Evolutionary conservation across 2,329 filamentous ascomycete genomes (phyloP).

Genomic region (Pestalotiopsis sp.): DNA sequence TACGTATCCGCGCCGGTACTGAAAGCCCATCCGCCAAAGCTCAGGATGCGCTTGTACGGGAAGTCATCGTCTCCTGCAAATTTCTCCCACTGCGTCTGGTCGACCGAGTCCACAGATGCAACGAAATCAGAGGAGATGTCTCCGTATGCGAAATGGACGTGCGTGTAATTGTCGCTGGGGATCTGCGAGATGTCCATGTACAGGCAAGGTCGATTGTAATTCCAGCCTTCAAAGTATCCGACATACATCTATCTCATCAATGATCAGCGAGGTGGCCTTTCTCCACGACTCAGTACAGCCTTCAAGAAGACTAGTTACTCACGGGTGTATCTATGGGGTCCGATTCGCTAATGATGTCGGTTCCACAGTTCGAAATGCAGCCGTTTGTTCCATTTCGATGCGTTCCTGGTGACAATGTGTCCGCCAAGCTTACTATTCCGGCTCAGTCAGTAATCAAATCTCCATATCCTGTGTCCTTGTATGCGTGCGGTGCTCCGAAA

Average conservation of each 20-base stretch:
- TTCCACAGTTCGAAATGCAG: slow-evolving; percentile 21
- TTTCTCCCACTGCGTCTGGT: background rate
- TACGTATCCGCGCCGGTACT: slow-evolving; percentile 38
- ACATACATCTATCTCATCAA: no score
- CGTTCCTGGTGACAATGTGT: no score
- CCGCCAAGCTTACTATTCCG: no score
- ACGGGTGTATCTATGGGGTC: background rate
- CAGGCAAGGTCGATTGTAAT: slow-evolving; percentile 20
- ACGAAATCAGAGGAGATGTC: slow-evolving; percentile 2
- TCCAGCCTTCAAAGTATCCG: slow-evolving; percentile 22
- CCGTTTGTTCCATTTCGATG: slow-evolving; percentile 7
- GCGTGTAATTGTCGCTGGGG: slow-evolving; percentile 20
- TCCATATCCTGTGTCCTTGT: no score
- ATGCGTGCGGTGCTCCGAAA: no score
- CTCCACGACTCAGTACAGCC: no score
- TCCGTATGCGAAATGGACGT: slow-evolving; percentile 38
- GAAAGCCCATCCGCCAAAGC: slow-evolving; percentile 48
- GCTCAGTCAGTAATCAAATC: no score
- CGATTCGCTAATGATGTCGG: slow-evolving; percentile 15
- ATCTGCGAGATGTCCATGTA: slow-evolving; percentile 18
- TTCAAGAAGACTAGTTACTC: no score
- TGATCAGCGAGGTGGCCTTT: no score
- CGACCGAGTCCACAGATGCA: background rate
- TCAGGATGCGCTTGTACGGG: slow-evolving; percentile 39
- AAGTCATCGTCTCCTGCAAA: slow-evolving; percentile 29